Evolutionary conservation across 805 yeast species (phyloP).

Genomic region (Lipomyces mesembrius): DNA sequence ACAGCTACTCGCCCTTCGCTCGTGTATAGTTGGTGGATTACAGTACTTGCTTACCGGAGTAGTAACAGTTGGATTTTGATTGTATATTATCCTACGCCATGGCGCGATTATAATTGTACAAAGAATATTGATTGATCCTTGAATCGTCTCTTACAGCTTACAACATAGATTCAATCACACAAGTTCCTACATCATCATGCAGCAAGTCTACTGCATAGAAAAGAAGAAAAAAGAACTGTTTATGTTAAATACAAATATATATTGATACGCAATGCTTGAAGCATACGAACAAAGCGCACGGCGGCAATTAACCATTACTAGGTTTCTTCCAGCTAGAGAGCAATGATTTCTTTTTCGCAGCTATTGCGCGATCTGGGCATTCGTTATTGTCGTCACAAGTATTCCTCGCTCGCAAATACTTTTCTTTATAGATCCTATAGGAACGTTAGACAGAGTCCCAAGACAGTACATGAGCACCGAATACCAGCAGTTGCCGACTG

Average conservation of each 20-base stretch:
- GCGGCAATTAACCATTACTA: neutral
- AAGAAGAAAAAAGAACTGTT: too few relatives aligned
- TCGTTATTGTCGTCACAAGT: neutral
- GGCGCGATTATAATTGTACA: too few relatives aligned
- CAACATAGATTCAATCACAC: too few relatives aligned
- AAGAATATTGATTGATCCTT: too few relatives aligned
- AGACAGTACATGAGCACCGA: neutral
- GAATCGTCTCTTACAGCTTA: too few relatives aligned
- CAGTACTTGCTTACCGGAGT: neutral
- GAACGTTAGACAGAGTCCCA: neutral
- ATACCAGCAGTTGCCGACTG: constrained; percentile 72
- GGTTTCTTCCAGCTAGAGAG: constrained; percentile 7
- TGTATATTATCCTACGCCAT: too few relatives aligned
- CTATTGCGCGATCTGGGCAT: neutral
- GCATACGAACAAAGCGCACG: neutral
- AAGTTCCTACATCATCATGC: too few relatives aligned
- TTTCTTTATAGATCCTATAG: constrained; percentile 27
- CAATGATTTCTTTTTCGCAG: constrained; percentile 4
- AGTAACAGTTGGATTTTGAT: neutral
- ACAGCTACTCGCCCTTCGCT: too few relatives aligned
- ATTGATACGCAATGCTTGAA: neutral
- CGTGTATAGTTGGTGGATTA: constrained; percentile 1
- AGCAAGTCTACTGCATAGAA: too few relatives aligned
- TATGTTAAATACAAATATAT: too few relatives aligned
- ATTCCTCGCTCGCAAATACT: constrained; percentile 10